A percentile compares a stretch with the other conserved stretches of the same genome.
Conservation (phyloP, 257 asterid species). For the Apocynum venetum region DNA sequence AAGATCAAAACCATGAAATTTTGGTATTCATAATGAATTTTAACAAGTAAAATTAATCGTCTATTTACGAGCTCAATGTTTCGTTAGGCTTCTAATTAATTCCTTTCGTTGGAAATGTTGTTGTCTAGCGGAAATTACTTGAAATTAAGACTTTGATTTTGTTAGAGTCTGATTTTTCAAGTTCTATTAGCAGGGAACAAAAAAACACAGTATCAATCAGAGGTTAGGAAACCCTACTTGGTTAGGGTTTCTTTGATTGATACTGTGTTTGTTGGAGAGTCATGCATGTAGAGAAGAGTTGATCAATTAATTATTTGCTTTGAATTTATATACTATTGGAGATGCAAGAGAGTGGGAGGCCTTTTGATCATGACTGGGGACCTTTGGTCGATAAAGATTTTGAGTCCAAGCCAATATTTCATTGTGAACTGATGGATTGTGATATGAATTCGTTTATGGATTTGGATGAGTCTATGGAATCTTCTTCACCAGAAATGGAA, state of each 20-base stretch:
- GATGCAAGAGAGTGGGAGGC: conserved; percentile 9
- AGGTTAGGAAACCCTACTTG: conserved; percentile 35
- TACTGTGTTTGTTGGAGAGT: conserved; percentile 30
- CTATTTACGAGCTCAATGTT: too few relatives aligned
- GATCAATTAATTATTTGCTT: background rate
- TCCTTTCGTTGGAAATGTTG: too few relatives aligned
- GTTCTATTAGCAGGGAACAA: background rate
- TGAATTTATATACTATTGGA: background rate
- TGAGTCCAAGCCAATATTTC: conserved; percentile 7
- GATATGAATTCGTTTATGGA: background rate
- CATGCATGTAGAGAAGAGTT: conserved; percentile 1
- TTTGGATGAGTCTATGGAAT: conserved; percentile 9
- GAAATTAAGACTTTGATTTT: too few relatives aligned
- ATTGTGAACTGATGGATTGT: background rate
- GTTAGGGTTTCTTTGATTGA: conserved; percentile 54
- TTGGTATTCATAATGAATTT: too few relatives aligned
- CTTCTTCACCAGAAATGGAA: conserved; percentile 17
- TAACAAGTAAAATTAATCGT: too few relatives aligned
- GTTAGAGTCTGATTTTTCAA: too few relatives aligned
- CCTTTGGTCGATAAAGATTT: conserved; percentile 6
- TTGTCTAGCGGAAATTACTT: too few relatives aligned
- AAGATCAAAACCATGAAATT: background rate
- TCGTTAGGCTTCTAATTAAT: too few relatives aligned
- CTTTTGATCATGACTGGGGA: conserved; percentile 24
- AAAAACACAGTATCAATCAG: conserved; percentile 54